Evolutionary conservation across 306 rosid genomes (phyloP).

Genomic region (Vigna mungo): DNA sequence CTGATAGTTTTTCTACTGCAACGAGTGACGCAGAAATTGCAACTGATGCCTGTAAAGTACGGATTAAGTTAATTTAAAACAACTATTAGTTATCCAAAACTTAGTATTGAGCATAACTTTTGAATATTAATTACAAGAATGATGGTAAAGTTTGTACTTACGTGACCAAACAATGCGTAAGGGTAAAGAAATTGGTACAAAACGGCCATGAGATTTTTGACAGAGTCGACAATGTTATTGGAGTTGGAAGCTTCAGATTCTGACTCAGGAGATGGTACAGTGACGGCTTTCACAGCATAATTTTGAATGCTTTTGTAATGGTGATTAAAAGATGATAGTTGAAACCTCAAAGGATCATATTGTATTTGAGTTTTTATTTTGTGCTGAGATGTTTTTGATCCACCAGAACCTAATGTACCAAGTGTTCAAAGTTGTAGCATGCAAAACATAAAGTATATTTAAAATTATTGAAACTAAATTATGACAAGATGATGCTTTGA

Average conservation of each 20-base stretch:
- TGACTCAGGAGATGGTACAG: slow-evolving; percentile 59
- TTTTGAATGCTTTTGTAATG: neutral
- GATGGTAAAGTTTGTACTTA: slow-evolving; percentile 43
- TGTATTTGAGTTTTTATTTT: neutral
- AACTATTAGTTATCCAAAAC: neutral
- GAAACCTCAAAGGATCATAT: neutral
- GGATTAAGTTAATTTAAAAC: neutral
- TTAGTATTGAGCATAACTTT: neutral
- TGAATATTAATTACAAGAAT: neutral
- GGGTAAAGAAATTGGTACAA: slow-evolving; percentile 73
- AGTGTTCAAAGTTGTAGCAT: neutral
- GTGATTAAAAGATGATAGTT: neutral
- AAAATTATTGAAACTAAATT: neutral
- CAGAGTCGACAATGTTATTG: slow-evolving; percentile 39
- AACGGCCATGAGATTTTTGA: neutral
- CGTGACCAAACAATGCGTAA: slow-evolving; percentile 67
- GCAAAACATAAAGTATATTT: too few species aligned
- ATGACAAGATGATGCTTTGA: neutral
- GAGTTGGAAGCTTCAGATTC: slow-evolving; percentile 51
- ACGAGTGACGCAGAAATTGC: slow-evolving; percentile 44
- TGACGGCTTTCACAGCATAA: slow-evolving; percentile 41
- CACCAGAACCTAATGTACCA: neutral
- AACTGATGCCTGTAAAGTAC: rapidly evolving
- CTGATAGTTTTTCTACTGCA: slow-evolving; percentile 67
- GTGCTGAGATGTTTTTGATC: neutral